These are phyloP conservation scores for Hyphodiscus hymeniophilus DNA, from an alignment of 495 filamentous ascomycete species.

Conservation along the genomic window DNA sequence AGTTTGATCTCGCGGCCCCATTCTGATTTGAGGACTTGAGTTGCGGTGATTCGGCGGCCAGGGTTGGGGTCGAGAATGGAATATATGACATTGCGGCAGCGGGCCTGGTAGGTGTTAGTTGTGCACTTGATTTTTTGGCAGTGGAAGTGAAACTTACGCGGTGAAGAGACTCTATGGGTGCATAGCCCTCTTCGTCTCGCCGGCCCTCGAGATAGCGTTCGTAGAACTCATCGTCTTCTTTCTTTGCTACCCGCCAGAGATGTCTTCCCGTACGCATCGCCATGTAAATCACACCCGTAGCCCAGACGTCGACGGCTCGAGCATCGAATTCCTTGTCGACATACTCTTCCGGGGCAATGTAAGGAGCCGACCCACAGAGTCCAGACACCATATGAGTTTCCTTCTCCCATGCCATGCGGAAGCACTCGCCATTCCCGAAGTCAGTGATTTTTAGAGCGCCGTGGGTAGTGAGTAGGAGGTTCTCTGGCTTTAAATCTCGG, in stretches of 20 bases:
- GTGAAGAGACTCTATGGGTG: constrained; percentile 90
- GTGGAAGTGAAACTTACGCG: constrained; percentile 54
- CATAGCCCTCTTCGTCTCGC: constrained; percentile 89
- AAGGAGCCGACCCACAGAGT: constrained; percentile 91
- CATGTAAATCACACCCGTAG: constrained; percentile 98
- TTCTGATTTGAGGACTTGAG: constrained; percentile 94
- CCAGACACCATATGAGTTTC: constrained; percentile 97
- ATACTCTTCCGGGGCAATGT: constrained; percentile 97
- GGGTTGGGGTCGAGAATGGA: constrained; percentile 97
- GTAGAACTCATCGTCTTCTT: constrained; percentile 96
- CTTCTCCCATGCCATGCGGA: constrained; percentile 99
- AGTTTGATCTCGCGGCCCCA: constrained; percentile 96
- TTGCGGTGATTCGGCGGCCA: constrained; percentile 83
- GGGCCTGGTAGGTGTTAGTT: constrained; percentile 54
- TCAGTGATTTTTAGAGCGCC: constrained; percentile 98
- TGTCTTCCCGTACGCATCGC: constrained; percentile 96
- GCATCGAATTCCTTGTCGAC: constrained; percentile 92
- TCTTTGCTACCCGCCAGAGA: constrained; percentile 90
- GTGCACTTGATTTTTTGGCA: too few species aligned
- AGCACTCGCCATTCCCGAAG: constrained; percentile 98
- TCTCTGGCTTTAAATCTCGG: constrained; percentile 95
- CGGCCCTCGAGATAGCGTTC: constrained; percentile 86
- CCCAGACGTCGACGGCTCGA: constrained; percentile 94
- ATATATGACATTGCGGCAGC: constrained; percentile 97
- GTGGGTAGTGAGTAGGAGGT: constrained; percentile 85